Evolutionary conservation across 805 yeast species (phyloP).

Genomic region (Zygoascus tannicola): DNA sequence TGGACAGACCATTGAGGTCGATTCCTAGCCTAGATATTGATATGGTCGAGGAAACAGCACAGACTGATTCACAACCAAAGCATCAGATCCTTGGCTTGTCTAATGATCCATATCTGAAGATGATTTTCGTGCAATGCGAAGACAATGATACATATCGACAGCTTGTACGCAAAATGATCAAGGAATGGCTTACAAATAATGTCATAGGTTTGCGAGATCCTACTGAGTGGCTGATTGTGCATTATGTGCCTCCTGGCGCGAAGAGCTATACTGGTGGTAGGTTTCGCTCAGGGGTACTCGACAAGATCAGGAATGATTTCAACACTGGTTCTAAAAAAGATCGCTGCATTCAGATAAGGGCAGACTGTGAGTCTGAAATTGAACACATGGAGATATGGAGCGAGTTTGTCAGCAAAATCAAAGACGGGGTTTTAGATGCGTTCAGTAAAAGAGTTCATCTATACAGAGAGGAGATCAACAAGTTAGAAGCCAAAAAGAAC

Average conservation of each 20-base stretch:
- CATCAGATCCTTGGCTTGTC: slow-evolving; percentile 34
- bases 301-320: slow-evolving; percentile 49
- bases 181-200: slow-evolving; percentile 60
- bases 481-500: slow-evolving; percentile 28
- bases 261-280: slow-evolving; percentile 27
- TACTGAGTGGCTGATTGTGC: slow-evolving; percentile 55
- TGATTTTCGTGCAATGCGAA: slow-evolving; percentile 60
- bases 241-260: slow-evolving; percentile 36
- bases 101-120: slow-evolving; percentile 47
- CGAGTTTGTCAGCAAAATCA: slow-evolving; percentile 36
- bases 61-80: slow-evolving; percentile 19
- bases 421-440: slow-evolving; percentile 42
- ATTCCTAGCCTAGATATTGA: slow-evolving; percentile 49
- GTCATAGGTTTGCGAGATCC: slow-evolving; percentile 34
- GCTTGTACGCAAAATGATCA: slow-evolving; percentile 71
- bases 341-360: slow-evolving; percentile 26
- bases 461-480: slow-evolving; percentile 34
- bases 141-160: slow-evolving; percentile 66
- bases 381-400: slow-evolving; percentile 40
- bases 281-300: slow-evolving; percentile 41
- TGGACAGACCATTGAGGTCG: slow-evolving; percentile 48
- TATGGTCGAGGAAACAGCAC: slow-evolving; percentile 50
- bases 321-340: slow-evolving; percentile 29
- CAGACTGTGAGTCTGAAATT: slow-evolving; percentile 14
- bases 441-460: slow-evolving; percentile 40